These are phyloP conservation scores for Phytophthora cryptogea DNA, from an alignment of 352 stramenopile species.

Conservation along the genomic window DNA sequence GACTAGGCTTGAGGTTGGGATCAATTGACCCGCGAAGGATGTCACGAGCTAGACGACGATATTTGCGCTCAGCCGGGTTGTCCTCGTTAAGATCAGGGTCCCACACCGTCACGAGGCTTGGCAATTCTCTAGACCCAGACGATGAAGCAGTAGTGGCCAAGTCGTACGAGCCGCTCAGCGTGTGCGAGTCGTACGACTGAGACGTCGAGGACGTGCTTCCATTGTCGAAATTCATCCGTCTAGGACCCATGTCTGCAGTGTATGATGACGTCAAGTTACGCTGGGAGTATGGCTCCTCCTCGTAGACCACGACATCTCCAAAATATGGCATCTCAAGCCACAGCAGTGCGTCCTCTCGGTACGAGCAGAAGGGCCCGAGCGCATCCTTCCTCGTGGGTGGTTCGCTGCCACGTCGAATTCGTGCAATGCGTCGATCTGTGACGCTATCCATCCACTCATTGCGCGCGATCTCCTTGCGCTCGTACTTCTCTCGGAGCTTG, in stretches of 20 bases:
- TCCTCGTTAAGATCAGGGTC: slow-evolving; percentile 88
- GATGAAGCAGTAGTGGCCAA: slow-evolving; percentile 27
- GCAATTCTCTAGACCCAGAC: slow-evolving; percentile 40
- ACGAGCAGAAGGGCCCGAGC: slow-evolving; percentile 78
- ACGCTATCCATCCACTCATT: slow-evolving; percentile 94
- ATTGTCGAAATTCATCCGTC: slow-evolving; percentile 45
- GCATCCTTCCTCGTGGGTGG: slow-evolving; percentile 70
- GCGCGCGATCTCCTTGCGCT: slow-evolving; percentile 82
- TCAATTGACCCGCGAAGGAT: slow-evolving; percentile 97
- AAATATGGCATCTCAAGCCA: slow-evolving; percentile 93
- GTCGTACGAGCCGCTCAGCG: slow-evolving; percentile 57
- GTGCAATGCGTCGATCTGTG: slow-evolving; percentile 83
- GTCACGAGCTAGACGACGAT: slow-evolving; percentile 96
- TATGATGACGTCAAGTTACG: slow-evolving; percentile 63
- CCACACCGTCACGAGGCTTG: slow-evolving; percentile 78
- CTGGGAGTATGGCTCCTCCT: slow-evolving; percentile 91
- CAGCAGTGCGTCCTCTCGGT: slow-evolving; percentile 80
- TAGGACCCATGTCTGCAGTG: slow-evolving; percentile 45
- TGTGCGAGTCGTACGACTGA: slow-evolving; percentile 46
- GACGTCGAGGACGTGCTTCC: slow-evolving; percentile 22
- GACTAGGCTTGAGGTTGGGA: slow-evolving; percentile 96
- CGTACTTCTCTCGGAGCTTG: slow-evolving; percentile 90
- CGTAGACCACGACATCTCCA: slow-evolving; percentile 90
- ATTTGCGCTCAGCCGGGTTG: slow-evolving; percentile 97
- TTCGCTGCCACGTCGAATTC: slow-evolving; percentile 81